These are phyloP conservation scores for Petrea volubilis DNA, from an alignment of 257 asterid species.

Conservation along the genomic window DNA sequence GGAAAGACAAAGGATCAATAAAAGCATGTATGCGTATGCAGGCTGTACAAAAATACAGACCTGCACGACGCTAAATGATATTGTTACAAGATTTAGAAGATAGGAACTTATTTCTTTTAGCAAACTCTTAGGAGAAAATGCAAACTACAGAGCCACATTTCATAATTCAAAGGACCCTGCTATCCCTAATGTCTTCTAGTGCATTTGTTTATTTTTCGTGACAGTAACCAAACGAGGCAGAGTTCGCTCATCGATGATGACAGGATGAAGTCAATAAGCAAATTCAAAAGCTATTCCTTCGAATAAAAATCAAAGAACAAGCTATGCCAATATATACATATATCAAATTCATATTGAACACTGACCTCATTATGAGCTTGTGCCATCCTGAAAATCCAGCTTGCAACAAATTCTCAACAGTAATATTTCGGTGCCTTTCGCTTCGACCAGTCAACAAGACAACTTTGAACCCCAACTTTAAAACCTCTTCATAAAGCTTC, in stretches of 20 bases:
- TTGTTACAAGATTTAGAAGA: too few species aligned
- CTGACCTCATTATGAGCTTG: slow-evolving; percentile 73
- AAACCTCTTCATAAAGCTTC: slow-evolving; percentile 68
- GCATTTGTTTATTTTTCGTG: neutral
- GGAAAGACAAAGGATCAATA: too few species aligned
- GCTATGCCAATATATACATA: neutral
- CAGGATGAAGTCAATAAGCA: neutral
- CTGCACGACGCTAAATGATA: too few species aligned
- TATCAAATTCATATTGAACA: neutral
- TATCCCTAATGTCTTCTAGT: too few species aligned
- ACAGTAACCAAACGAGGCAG: neutral
- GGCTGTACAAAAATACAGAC: too few species aligned
- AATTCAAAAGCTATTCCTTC: neutral
- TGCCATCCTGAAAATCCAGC: slow-evolving; percentile 78
- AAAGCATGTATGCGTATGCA: too few species aligned
- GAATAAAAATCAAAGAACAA: neutral
- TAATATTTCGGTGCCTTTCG: slow-evolving; percentile 56
- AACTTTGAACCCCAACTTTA: slow-evolving; percentile 58
- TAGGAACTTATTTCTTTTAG: too few species aligned
- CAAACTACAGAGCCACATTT: neutral
- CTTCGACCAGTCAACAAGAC: slow-evolving; percentile 75
- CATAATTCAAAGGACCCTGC: too few species aligned
- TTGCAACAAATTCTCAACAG: slow-evolving; percentile 58
- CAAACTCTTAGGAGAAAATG: too few species aligned
- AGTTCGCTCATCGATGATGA: neutral